A percentile compares a stretch with the other conserved stretches of the same genome.
These are phyloP conservation scores for Fusarium nelsonii DNA, from an alignment of 2,329 filamentous ascomycete species.

Conservation along the genomic window DNA sequence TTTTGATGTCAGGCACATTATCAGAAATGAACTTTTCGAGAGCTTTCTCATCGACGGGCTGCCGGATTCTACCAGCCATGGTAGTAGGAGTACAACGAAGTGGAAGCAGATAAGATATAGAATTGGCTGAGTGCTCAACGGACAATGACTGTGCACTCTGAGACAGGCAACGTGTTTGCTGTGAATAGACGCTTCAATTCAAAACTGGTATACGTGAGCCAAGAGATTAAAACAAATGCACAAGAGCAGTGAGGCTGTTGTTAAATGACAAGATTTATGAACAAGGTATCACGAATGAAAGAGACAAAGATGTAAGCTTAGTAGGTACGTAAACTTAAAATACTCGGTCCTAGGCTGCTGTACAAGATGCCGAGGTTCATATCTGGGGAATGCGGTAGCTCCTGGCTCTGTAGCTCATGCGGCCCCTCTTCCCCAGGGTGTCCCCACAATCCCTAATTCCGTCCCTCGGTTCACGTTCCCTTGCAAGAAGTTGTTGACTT, in stretches of 20 bases:
- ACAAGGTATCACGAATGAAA: constrained; percentile 14
- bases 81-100: constrained; percentile 19
- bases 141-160: neutral
- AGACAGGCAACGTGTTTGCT: neutral
- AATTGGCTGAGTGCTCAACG: neutral
- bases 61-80: constrained; percentile 90
- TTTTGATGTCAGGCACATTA: constrained; percentile 85
- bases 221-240: neutral
- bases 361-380: constrained; percentile 45
- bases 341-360: constrained; percentile 26
- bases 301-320: constrained; percentile 5
- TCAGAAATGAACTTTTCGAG: constrained; percentile 82
- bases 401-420: constrained; percentile 1
- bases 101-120: neutral
- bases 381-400: constrained; percentile 23
- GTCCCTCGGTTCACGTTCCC: constrained; percentile 17
- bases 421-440: constrained; percentile 40
- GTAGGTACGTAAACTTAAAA: neutral
- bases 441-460: constrained; percentile 29
- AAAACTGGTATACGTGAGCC: neutral
- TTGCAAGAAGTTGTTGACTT: neutral
- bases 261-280: constrained; percentile 2
- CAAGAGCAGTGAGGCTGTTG: neutral
- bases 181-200: neutral
- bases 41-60: constrained; percentile 86